Percentiles rank a stretch among this genome's conserved stretches.
Conservation (phyloP, 2,329 filamentous ascomycete genomes). For the Ceratocystis alfenasii region DNA sequence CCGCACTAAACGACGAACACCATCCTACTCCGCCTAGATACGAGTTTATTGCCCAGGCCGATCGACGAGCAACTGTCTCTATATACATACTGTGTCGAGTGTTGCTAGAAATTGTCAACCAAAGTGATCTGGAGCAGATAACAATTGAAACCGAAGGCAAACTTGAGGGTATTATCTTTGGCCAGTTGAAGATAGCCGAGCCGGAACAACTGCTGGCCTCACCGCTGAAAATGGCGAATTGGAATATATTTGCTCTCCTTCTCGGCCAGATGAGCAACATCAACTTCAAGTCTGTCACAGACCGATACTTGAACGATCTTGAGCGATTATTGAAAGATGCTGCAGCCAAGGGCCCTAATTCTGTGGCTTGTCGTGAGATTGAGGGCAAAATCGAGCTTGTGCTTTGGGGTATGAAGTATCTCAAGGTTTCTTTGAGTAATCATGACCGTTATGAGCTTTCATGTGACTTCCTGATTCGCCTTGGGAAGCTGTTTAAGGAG, state of each 20-base stretch:
- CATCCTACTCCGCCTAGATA: slow-evolving; percentile 15
- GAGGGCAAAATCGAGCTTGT: slow-evolving; percentile 80
- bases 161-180: slow-evolving; percentile 89
- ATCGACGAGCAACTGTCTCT: slow-evolving; percentile 83
- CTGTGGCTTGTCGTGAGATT: slow-evolving; percentile 46
- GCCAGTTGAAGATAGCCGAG: slow-evolving; percentile 82
- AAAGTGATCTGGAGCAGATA: slow-evolving; percentile 71
- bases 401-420: slow-evolving; percentile 79
- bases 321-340: slow-evolving; percentile 67
- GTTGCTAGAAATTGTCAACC: slow-evolving; percentile 82
- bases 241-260: slow-evolving; percentile 84
- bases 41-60: slow-evolving; percentile 64
- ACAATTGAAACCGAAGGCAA: slow-evolving; percentile 88
- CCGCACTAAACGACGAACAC: slow-evolving; percentile 40
- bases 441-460: slow-evolving; percentile 71
- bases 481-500: slow-evolving; percentile 71
- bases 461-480: slow-evolving; percentile 73
- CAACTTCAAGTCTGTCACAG: slow-evolving; percentile 74
- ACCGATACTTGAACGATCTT: slow-evolving; percentile 70
- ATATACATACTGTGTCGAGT: slow-evolving; percentile 94
- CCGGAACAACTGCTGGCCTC: slow-evolving; percentile 67
- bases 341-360: slow-evolving; percentile 52
- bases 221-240: slow-evolving; percentile 80
- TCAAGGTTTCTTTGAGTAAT: slow-evolving; percentile 63
- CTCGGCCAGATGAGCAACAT: slow-evolving; percentile 93